These are phyloP conservation scores for Pharnaceum exiguum DNA, from an alignment of 148 eudicot species.

Conservation along the genomic window DNA sequence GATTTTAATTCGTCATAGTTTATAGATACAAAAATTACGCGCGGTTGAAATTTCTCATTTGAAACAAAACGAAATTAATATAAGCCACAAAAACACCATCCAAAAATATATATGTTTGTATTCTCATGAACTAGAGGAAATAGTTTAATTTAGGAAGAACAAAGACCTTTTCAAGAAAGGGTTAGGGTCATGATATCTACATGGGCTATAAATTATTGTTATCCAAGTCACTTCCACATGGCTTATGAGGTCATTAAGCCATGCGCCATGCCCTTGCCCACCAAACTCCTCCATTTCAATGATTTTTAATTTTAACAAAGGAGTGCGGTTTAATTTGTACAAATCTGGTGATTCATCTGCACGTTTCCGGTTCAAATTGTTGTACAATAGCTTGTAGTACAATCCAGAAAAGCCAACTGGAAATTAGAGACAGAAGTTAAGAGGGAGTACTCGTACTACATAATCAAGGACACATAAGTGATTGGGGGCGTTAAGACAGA, in stretches of 20 bases:
- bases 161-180: slow-evolving; percentile 10
- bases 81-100: too few relatives aligned
- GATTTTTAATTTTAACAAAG: too few relatives aligned
- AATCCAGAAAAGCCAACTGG: slow-evolving; percentile 1
- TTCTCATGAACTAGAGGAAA: too few relatives aligned
- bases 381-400: background rate
- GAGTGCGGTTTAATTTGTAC: too few relatives aligned
- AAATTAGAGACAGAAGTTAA: background rate
- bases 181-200: slow-evolving; percentile 6
- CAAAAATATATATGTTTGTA: too few relatives aligned
- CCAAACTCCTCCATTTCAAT: slow-evolving; percentile 7
- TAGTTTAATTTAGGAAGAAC: too few relatives aligned
- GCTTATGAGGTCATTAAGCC: slow-evolving; percentile 26
- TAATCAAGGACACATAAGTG: background rate
- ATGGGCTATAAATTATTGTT: background rate
- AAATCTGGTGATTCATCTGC: too few relatives aligned
- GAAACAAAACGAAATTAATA: too few relatives aligned
- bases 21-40: too few relatives aligned
- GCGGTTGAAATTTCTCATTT: too few relatives aligned
- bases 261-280: slow-evolving; percentile 26
- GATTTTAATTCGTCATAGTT: too few relatives aligned
- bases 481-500: slow-evolving; percentile 4
- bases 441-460: background rate
- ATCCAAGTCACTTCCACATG: slow-evolving; percentile 34
- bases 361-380: too few relatives aligned